phyloP scores from a whole-genome alignment of 805 yeast species.

The Wickerhamiella vanderwaltii region DNA sequence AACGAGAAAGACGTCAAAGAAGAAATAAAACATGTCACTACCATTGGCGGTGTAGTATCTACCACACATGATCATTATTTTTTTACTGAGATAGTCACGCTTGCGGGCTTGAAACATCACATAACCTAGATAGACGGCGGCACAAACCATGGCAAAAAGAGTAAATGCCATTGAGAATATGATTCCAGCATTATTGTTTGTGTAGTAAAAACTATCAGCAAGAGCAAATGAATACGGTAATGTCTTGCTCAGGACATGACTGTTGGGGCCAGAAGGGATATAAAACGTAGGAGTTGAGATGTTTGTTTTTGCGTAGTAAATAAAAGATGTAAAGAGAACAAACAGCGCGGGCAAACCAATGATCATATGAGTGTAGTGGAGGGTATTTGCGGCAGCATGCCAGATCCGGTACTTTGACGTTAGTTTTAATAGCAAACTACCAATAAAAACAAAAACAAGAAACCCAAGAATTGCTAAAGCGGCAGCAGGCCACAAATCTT shows the following conservation, averaged over 20 bases:
- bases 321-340: background rate
- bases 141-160: background rate
- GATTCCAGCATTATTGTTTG: background rate
- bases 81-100: background rate
- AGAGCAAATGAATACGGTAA: constrained; percentile 7
- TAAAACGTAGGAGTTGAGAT: background rate
- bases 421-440: background rate
- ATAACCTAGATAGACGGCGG: background rate
- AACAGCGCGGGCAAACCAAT: background rate
- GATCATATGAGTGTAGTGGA: constrained; percentile 1
- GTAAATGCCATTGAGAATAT: constrained; percentile 6
- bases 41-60: background rate
- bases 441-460: background rate
- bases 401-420: background rate
- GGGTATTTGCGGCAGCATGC: background rate
- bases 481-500: constrained; percentile 2
- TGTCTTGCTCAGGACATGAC: background rate
- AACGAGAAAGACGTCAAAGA: background rate
- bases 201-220: background rate
- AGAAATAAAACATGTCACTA: constrained; percentile 1
- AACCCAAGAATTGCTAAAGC: background rate
- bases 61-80: constrained; percentile 6
- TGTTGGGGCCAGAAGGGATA: background rate
- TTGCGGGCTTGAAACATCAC: background rate
- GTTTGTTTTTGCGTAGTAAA: background rate